Evolutionary conservation across 2,329 filamentous ascomycete species (phyloP).

Genomic region (Claviceps capensis): DNA sequence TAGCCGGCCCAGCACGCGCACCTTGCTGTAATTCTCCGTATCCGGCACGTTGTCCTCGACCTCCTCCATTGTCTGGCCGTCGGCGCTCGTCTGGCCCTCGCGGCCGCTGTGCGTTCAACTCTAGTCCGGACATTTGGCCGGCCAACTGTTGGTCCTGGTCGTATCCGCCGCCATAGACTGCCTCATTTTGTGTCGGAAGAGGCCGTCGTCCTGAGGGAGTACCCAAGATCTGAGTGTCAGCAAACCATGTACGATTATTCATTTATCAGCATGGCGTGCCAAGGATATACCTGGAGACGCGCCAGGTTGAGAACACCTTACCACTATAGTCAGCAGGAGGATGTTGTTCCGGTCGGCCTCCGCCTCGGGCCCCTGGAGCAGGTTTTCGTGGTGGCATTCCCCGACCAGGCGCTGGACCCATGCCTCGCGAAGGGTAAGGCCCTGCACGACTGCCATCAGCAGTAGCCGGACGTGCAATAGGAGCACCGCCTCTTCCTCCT

Average conservation of each 20-base stretch:
- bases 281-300: background rate
- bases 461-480: slow-evolving; percentile 27
- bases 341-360: slow-evolving; percentile 4
- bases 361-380: background rate
- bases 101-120: slow-evolving; percentile 17
- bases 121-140: slow-evolving; percentile 22
- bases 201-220: slow-evolving; percentile 12
- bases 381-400: slow-evolving; percentile 3
- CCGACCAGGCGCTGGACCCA: slow-evolving; percentile 17
- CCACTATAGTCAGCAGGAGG: slow-evolving; percentile 3
- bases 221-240: background rate
- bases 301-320: slow-evolving; percentile 1
- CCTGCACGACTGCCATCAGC: slow-evolving; percentile 23
- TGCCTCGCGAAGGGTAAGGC: slow-evolving; percentile 24
- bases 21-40: slow-evolving; percentile 14
- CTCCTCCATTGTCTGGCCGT: slow-evolving; percentile 12
- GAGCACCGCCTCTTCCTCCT: slow-evolving; percentile 19
- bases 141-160: slow-evolving; percentile 18
- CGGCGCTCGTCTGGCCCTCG: slow-evolving; percentile 15
- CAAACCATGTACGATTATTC: background rate
- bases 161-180: slow-evolving; percentile 12
- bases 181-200: slow-evolving; percentile 8
- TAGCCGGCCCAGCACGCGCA: slow-evolving; percentile 15
- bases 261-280: background rate
- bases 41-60: slow-evolving; percentile 15